Evolutionary conservation across 208 protist genomes (phyloP), one percentile per base, ranked within the genome.

Genomic region (Trypanosoma theileri): DNA sequence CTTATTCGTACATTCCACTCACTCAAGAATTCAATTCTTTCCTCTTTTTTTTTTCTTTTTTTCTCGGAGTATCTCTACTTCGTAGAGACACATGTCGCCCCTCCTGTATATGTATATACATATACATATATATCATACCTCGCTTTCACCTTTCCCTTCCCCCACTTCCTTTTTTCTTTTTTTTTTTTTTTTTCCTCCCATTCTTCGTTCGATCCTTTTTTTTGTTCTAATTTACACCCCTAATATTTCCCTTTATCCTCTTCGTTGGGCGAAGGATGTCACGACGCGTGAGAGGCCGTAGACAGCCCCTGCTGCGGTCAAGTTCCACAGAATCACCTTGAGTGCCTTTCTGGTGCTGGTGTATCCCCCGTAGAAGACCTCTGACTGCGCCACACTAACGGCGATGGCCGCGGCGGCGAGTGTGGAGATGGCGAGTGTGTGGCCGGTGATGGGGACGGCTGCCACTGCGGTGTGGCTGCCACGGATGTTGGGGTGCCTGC

Each of bases 351-450:
- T 48, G 3, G 55, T 19, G 41, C 77, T 79, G 44, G 82, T 70
- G 79, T 95, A 95, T 12, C 86, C 79, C 10, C 89, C 89, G 62
- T 86, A 92, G 68, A 91, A 92, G 3, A 95, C 78, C 66, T 91
- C 85, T 21, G 84, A 86, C 64, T 92, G 81, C 19, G 73, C 67
- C 16, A 79, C 78, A 63, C 82, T 85, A 21, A 88, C 45, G 10
- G 71, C 17, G 9, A 76, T 67, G 22, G 71, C 73, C n/a, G 75
- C 72, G 9, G 31, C 21, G 0, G 53, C 59, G 12, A 90, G 74
- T 3, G 78, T 57, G 19, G 4, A 35, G 28, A 35, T 6, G 28
- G 28, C 28, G 28, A 35, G 28, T 35, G 6, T 6, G 28, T 35
- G 28, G 28, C 28, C 28, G 28, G n/a, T n/a, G n/a, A n/a, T n/a